Conservation (phyloP, 352 stramenopile genomes). For the Stephanocyclus meneghinianus region DNA sequence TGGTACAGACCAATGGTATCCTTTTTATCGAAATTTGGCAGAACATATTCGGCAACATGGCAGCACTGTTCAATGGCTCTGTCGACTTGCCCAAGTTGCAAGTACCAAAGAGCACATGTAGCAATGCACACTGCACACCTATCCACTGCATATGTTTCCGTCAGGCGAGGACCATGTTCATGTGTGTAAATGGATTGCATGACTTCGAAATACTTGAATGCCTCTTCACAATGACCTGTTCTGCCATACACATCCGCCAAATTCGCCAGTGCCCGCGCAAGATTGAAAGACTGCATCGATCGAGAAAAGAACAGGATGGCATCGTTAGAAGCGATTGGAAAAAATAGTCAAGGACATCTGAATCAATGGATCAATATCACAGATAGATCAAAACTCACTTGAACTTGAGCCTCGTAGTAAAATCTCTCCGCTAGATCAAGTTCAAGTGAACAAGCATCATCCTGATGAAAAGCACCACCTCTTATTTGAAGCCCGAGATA, state of each 20-base stretch:
- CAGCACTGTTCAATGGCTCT: conserved; percentile 39
- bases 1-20: conserved; percentile 35
- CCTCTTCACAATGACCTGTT: conserved; percentile 25
- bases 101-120: conserved; percentile 25
- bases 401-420: conserved; percentile 38
- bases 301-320: no score
- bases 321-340: no score
- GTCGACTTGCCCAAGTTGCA: conserved; percentile 25
- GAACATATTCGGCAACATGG: conserved; percentile 31
- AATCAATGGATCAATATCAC: no score
- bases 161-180: conserved; percentile 24
- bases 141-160: conserved; percentile 1
- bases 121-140: conserved; percentile 19
- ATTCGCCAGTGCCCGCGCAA: conserved; percentile 23
- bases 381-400: neutral
- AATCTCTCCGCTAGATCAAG: conserved; percentile 35
- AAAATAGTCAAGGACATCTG: no score
- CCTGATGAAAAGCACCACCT: conserved; percentile 29
- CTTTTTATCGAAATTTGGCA: conserved; percentile 33
- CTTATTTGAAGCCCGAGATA: conserved; percentile 28
- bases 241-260: conserved; percentile 36
- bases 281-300: conserved; percentile 25
- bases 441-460: conserved; percentile 39
- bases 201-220: conserved; percentile 30
- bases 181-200: conserved; percentile 32